phyloP scores from a whole-genome alignment of 2,329 filamentous ascomycete genomes.

The Verticillium isaacii region DNA sequence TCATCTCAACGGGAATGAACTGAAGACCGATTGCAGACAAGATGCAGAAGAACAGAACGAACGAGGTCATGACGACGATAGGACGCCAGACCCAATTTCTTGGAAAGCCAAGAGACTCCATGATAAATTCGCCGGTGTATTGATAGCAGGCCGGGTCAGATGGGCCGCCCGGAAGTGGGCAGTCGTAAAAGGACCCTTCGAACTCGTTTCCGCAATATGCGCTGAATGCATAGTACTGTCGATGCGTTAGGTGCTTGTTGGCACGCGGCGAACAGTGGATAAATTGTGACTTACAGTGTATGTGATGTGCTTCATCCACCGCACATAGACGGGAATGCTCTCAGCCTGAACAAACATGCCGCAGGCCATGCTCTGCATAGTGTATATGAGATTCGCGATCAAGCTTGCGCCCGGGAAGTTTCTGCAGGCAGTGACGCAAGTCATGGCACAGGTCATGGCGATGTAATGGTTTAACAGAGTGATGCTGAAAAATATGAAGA shows the following conservation, averaged over 20 bases:
- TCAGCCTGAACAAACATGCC: constrained; percentile 73
- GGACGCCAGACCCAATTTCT: constrained; percentile 62
- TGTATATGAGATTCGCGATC: constrained; percentile 68
- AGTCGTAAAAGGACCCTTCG: constrained; percentile 66
- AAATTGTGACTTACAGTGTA: constrained; percentile 42
- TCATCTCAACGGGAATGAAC: constrained; percentile 64
- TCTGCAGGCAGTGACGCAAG: constrained; percentile 60
- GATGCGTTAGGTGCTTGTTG: constrained; percentile 12
- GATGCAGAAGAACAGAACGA: constrained; percentile 57
- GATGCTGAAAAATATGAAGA: constrained; percentile 68
- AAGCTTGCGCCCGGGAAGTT: constrained; percentile 68
- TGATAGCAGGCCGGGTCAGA: constrained; percentile 61
- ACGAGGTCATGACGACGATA: constrained; percentile 58
- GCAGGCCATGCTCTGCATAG: constrained; percentile 68
- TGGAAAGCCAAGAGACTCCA: constrained; percentile 65
- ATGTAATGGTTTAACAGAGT: constrained; percentile 69
- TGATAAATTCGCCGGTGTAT: constrained; percentile 66
- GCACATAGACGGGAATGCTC: constrained; percentile 70
- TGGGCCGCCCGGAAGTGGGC: constrained; percentile 57
- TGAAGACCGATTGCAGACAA: constrained; percentile 57
- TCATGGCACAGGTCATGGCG: constrained; percentile 65
- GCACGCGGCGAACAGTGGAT: constrained; percentile 19
- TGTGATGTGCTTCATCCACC: constrained; percentile 68
- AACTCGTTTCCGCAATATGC: constrained; percentile 72
- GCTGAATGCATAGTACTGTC: constrained; percentile 64